Conservation (phyloP, 2,329 filamentous ascomycete genomes). For the Scortechinia acanthostroma region DNA sequence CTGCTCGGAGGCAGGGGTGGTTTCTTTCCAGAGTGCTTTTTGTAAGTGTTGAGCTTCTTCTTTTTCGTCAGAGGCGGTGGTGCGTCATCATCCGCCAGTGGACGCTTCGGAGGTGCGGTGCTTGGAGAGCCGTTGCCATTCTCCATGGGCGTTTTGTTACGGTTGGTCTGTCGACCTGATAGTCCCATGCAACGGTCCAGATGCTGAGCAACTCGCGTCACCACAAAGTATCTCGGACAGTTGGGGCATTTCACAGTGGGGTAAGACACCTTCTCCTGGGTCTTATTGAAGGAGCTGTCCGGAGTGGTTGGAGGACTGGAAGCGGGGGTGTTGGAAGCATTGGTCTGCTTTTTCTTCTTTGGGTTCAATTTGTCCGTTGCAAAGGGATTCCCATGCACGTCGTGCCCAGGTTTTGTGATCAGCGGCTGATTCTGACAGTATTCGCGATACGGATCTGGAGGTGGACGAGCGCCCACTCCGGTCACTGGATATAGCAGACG, state of each 20-base stretch:
- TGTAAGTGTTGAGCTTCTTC: constrained; percentile 31
- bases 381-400: constrained; percentile 53
- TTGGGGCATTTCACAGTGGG: constrained; percentile 42
- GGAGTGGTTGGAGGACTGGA: neutral
- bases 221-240: constrained; percentile 52
- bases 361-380: constrained; percentile 8
- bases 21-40: constrained; percentile 23
- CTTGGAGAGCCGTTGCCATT: constrained; percentile 22
- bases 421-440: constrained; percentile 55
- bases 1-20: constrained; percentile 25
- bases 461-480: constrained; percentile 34
- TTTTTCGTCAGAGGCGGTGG: constrained; percentile 33
- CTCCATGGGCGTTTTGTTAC: constrained; percentile 16
- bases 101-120: constrained; percentile 21
- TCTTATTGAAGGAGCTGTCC: neutral
- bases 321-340: constrained; percentile 14
- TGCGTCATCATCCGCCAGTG: constrained; percentile 27
- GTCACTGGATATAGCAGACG: constrained; percentile 47
- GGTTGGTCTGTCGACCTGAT: constrained; percentile 37
- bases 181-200: constrained; percentile 53
- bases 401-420: constrained; percentile 46
- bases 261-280: constrained; percentile 11
- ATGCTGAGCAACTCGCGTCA: constrained; percentile 52
- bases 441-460: constrained; percentile 37
- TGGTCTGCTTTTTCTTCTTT: constrained; percentile 13